Percentiles rank a stretch among this genome's conserved stretches.
phyloP scores from a whole-genome alignment of 768 basidiomycete genomes.

The Boletus fagicola region DNA sequence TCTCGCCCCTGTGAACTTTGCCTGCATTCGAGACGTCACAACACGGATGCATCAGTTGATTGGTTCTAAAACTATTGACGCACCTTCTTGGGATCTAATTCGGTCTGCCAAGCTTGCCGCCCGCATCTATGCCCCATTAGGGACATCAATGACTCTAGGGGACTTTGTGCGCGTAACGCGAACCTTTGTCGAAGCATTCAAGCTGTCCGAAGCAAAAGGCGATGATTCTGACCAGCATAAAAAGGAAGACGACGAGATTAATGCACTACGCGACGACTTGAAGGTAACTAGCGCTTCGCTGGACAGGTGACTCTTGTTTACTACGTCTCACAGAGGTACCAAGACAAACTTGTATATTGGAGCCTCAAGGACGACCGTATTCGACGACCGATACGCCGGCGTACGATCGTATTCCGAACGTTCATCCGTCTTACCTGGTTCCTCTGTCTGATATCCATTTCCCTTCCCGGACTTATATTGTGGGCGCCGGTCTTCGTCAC shows the following conservation, averaged over 20 bases:
- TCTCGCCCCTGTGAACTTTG: conserved; percentile 62
- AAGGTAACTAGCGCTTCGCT: conserved; percentile 43
- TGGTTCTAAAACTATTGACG: conserved; percentile 74
- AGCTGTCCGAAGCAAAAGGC: conserved; percentile 36
- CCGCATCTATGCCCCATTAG: conserved; percentile 83
- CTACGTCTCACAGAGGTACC: conserved; percentile 52
- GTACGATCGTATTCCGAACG: conserved; percentile 60
- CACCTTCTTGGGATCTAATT: conserved; percentile 80
- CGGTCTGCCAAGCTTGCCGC: conserved; percentile 75
- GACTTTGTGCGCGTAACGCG: conserved; percentile 78
- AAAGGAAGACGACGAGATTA: conserved; percentile 29
- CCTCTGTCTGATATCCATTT: conserved; percentile 57
- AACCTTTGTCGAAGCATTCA: conserved; percentile 76
- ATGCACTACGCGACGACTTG: conserved; percentile 49
- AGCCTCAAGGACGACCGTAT: conserved; percentile 87
- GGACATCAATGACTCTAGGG: conserved; percentile 80
- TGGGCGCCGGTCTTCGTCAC: conserved; percentile 79
- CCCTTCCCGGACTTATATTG: conserved; percentile 73
- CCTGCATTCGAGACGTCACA: conserved; percentile 59
- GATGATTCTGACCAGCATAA: conserved; percentile 26
- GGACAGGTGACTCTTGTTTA: conserved; percentile 1
- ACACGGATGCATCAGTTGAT: conserved; percentile 64
- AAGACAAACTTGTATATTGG: conserved; percentile 63
- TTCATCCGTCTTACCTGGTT: conserved; percentile 64
- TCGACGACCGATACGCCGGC: conserved; percentile 56